Evolutionary conservation across 2,329 filamentous ascomycete species (phyloP), one percentile per base, ranked within the genome.

Genomic region (Escovopsis sp.): DNA sequence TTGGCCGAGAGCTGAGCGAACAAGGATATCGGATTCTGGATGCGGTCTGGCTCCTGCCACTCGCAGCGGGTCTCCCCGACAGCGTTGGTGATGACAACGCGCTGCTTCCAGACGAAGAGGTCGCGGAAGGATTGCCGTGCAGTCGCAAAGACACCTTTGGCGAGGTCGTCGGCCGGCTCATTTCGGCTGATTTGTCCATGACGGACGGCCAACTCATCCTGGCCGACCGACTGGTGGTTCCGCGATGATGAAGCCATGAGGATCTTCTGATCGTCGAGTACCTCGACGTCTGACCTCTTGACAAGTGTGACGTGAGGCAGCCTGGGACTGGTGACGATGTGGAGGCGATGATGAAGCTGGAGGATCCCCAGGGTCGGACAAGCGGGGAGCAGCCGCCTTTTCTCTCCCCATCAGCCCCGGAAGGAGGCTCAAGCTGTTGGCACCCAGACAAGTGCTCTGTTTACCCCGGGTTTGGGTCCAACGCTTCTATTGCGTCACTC

Each of bases 31-130:
- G 84, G 84, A 56, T 89, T 84, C 50, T 70, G 65, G 42, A 86
- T 68, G 12, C 71, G 76, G 36, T 76, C 71, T 0, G 81, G 81
- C 15, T 67, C 57, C 47, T 77, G 73, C 81, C 81, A 86, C 59
- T 84, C 80, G 27, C 72, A 74, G 39, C 65, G 66, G 13, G 72
- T 70, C 57, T 85, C 79, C 44, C 79, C 79, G 51, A 70, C 65
- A 27, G 75, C 71, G 48, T 81, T 81, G 42, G 64, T 71, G 43
- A 82, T 67, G 33, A 81, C 72, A 10, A 84, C 76, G 45, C 82
- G 72, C 62, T 85, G 79, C 58, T 81, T 79, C 80, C 81, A 87
- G 51, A 67, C 70, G 65, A 84, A 82, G 45, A 84, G 71, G 51
- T 84, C 81, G 10, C 59, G 57, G 50, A 71, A 67, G 31, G 73